Evolutionary conservation across 441 rosid genomes (phyloP).

Genomic region (Arabidopsis hybrid): DNA sequence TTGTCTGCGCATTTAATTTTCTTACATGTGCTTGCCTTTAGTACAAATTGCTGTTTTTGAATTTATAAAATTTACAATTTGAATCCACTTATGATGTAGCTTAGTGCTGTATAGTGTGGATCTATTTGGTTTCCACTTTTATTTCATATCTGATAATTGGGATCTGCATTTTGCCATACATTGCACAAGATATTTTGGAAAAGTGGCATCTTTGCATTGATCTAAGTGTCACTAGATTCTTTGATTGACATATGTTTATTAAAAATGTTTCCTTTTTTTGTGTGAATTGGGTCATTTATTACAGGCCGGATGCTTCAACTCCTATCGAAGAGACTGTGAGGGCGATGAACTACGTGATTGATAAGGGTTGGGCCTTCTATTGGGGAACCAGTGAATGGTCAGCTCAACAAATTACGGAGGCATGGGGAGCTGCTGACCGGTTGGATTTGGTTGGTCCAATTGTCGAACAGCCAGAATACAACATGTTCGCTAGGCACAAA

Average conservation of each 20-base stretch:
- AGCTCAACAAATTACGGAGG: slow-evolving; percentile 94
- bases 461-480: slow-evolving; percentile 96
- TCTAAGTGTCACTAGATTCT: not conserved
- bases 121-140: not conserved
- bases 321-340: slow-evolving; percentile 97
- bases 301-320: slow-evolving; percentile 84
- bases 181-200: not conserved
- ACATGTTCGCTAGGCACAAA: slow-evolving; percentile 87
- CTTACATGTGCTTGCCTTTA: slow-evolving; percentile 9
- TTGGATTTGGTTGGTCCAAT: slow-evolving; percentile 91
- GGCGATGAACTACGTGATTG: slow-evolving; percentile 93
- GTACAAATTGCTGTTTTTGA: too few species aligned
- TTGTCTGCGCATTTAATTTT: slow-evolving; percentile 27
- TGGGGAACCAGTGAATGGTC: slow-evolving; percentile 99
- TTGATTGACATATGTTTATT: not conserved
- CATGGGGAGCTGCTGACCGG: slow-evolving; percentile 89
- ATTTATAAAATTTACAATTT: not conserved
- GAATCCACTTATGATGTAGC: not conserved
- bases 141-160: slow-evolving; percentile 12
- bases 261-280: slow-evolving; percentile 1
- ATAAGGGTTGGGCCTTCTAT: slow-evolving; percentile 97
- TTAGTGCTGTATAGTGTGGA: slow-evolving; percentile 8
- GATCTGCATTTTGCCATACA: not conserved
- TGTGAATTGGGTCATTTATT: slow-evolving; percentile 24
- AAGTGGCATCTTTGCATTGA: not conserved